Percentiles rank a stretch among this genome's conserved stretches.
phyloP scores from a whole-genome alignment of 1,284 basidiomycete species.

The Marasmius sp. region DNA sequence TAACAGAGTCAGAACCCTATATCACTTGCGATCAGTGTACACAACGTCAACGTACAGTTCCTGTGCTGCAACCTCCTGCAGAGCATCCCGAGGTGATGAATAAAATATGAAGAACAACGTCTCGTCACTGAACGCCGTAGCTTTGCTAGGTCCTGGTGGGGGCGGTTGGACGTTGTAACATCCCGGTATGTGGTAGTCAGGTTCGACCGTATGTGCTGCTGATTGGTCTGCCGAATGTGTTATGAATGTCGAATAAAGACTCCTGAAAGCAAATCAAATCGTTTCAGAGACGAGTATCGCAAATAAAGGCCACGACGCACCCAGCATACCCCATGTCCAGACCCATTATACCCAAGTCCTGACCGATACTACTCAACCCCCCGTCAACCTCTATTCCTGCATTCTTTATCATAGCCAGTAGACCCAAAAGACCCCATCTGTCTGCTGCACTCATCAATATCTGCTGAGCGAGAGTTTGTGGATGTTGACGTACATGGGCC shows the following conservation, averaged over 20 bases:
- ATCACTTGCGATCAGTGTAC: neutral
- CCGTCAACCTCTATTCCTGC: conserved; percentile 79
- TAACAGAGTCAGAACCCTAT: neutral
- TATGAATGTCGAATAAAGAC: conserved; percentile 91
- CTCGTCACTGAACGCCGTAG: conserved; percentile 91
- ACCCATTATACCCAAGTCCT: conserved; percentile 91
- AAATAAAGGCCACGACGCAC: conserved; percentile 45
- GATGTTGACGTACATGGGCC: conserved; percentile 45
- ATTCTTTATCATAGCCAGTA: conserved; percentile 91
- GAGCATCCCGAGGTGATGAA: conserved; percentile 86
- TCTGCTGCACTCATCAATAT: conserved; percentile 93
- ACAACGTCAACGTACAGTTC: conserved; percentile 72
- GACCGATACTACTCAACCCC: conserved; percentile 85
- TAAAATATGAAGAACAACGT: conserved; percentile 99
- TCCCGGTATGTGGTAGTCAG: conserved; percentile 88
- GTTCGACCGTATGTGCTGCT: conserved; percentile 81
- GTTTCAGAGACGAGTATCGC: neutral
- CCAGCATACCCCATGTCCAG: conserved; percentile 86
- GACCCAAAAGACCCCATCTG: conserved; percentile 89
- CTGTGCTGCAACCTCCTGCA: conserved; percentile 94
- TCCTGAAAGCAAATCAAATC: conserved; percentile 50
- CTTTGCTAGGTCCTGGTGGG: conserved; percentile 86
- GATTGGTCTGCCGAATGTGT: conserved; percentile 95
- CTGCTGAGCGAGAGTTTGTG: conserved; percentile 93
- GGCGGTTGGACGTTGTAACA: conserved; percentile 90